phyloP scores from a whole-genome alignment of 2,329 filamentous ascomycete species.

The Teratosphaeriaceae sp. region DNA sequence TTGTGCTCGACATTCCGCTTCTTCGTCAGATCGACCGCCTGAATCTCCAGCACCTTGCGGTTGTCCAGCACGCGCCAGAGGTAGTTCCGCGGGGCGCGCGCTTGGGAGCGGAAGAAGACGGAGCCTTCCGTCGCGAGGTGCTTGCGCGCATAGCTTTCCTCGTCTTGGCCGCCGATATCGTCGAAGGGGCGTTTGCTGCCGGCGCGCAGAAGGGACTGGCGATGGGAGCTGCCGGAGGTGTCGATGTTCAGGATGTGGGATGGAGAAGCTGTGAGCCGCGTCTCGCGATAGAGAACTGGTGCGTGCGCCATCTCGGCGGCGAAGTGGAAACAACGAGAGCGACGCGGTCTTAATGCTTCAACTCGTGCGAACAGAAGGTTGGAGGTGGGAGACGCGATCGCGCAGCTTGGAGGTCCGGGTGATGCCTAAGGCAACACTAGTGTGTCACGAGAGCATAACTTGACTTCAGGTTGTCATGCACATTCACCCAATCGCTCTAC shows the following conservation, averaged over 20 bases:
- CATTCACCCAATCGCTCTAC: too few species aligned
- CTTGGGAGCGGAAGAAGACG: constrained; percentile 74
- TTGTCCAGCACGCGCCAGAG: constrained; percentile 86
- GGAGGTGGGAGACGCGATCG: too few species aligned
- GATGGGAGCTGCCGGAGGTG: constrained; percentile 55
- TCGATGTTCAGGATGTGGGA: constrained; percentile 59
- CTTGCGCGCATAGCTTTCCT: constrained; percentile 64
- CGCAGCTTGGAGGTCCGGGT: too few species aligned
- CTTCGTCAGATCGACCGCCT: constrained; percentile 72
- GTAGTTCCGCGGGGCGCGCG: constrained; percentile 73
- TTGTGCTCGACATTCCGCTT: constrained; percentile 35
- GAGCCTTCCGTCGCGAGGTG: constrained; percentile 73
- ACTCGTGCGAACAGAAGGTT: too few species aligned
- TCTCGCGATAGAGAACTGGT: constrained; percentile 23
- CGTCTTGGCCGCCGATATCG: constrained; percentile 51
- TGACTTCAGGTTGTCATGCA: too few species aligned
- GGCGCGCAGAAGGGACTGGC: constrained; percentile 34
- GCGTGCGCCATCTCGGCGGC: constrained; percentile 11
- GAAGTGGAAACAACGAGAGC: too few species aligned
- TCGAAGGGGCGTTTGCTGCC: constrained; percentile 30
- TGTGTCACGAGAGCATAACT: too few species aligned
- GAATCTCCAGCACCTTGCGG: constrained; percentile 72
- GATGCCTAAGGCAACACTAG: too few species aligned
- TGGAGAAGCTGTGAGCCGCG: constrained; percentile 18
- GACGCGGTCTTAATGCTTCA: too few species aligned